phyloP scores from a whole-genome alignment of 2,329 filamentous ascomycete genomes.

The Epichloe baconii region DNA sequence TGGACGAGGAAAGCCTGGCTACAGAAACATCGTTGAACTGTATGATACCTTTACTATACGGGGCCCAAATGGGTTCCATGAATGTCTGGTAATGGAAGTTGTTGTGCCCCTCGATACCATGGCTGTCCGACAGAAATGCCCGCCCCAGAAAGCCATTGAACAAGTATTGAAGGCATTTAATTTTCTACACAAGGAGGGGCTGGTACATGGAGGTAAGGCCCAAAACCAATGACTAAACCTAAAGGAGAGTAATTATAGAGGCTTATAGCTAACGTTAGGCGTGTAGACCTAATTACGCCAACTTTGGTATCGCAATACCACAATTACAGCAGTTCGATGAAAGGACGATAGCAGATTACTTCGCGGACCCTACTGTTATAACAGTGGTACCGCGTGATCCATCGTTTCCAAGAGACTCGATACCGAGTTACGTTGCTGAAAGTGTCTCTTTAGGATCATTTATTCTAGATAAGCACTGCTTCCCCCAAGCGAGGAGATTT shows the following conservation, averaged over 20 bases:
- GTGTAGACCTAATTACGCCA: not conserved
- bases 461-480: not conserved
- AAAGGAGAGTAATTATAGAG: not conserved
- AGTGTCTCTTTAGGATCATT: not conserved
- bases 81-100: not conserved
- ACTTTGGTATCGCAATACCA: conserved; percentile 1
- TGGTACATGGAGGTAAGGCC: not conserved
- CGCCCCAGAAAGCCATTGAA: not conserved
- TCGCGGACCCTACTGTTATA: not conserved
- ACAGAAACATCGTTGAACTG: not conserved
- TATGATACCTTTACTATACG: not conserved
- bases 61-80: not conserved
- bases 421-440: not conserved
- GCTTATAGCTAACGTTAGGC: not conserved
- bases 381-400: not conserved
- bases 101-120: not conserved
- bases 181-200: not conserved
- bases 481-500: not conserved
- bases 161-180: not conserved
- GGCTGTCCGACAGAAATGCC: not conserved
- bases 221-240: not conserved
- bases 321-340: not conserved
- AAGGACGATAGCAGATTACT: not conserved
- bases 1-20: not conserved
- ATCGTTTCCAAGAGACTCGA: not conserved